phyloP scores from a whole-genome alignment of 306 rosid species.

The Medicago lupulina region DNA sequence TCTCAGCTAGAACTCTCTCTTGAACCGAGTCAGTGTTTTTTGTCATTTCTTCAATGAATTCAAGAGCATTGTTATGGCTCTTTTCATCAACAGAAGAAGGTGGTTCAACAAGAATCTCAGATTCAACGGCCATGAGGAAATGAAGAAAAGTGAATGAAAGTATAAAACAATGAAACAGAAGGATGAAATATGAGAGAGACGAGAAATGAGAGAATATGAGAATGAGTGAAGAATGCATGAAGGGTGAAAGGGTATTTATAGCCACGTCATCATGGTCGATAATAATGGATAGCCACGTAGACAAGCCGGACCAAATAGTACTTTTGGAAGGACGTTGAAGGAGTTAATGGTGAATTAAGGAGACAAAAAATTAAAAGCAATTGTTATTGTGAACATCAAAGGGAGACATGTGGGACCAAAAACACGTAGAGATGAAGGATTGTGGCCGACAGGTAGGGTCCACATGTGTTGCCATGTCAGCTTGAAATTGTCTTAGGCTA shows the following conservation, averaged over 20 bases:
- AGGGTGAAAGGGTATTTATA: slow-evolving; percentile 50
- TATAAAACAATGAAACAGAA: neutral
- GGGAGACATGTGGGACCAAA: slow-evolving; percentile 63
- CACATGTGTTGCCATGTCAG: slow-evolving; percentile 48
- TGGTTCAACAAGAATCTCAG: slow-evolving; percentile 40
- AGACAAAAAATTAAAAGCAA: slow-evolving; percentile 21
- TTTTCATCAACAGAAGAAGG: slow-evolving; percentile 52
- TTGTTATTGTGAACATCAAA: neutral
- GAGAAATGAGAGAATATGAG: too few species aligned
- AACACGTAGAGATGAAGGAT: slow-evolving; percentile 49
- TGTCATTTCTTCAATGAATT: slow-evolving; percentile 74
- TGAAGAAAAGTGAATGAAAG: too few species aligned
- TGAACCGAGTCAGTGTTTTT: slow-evolving; percentile 62
- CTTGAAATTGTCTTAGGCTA: slow-evolving; percentile 27
- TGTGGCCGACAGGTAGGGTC: slow-evolving; percentile 61
- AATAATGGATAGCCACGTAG: slow-evolving; percentile 29
- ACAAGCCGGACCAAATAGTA: slow-evolving; percentile 19
- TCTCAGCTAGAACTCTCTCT: slow-evolving; percentile 56
- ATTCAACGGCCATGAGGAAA: slow-evolving; percentile 63
- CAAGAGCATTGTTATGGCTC: slow-evolving; percentile 55
- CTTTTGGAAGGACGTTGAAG: slow-evolving; percentile 48
- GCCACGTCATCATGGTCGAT: slow-evolving; percentile 38
- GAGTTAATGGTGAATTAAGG: neutral
- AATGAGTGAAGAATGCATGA: neutral
- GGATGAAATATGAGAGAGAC: neutral